Percentiles rank a stretch among this genome's conserved stretches.
Evolutionary conservation across 2,329 filamentous ascomycete genomes (phyloP).

Genomic region (Colletotrichum sp.): DNA sequence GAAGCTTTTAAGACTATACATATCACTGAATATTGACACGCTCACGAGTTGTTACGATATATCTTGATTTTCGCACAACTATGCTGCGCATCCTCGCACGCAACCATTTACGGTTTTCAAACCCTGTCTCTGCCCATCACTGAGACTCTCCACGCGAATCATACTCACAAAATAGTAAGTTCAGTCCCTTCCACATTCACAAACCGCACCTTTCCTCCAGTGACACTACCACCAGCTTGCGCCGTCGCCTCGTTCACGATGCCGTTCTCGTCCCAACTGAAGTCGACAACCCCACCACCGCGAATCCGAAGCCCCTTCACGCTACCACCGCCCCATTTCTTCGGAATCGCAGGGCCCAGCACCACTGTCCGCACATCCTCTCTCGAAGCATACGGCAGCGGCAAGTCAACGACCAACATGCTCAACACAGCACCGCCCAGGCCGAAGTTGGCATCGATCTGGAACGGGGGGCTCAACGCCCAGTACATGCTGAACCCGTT

Average conservation of each 20-base stretch:
- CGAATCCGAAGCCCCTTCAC: conserved; percentile 48
- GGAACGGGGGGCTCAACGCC: conserved; percentile 51
- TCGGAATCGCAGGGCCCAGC: conserved; percentile 52
- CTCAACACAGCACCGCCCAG: conserved; percentile 51
- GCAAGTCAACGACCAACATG: conserved; percentile 58
- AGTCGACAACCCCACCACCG: conserved; percentile 47
- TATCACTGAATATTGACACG: not conserved
- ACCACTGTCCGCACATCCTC: conserved; percentile 38
- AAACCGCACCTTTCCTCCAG: conserved; percentile 8
- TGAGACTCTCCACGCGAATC: not conserved
- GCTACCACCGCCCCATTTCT: conserved; percentile 45
- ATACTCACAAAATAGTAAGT: not conserved
- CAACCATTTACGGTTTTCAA: not conserved
- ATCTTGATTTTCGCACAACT: not conserved
- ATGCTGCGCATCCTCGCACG: not conserved
- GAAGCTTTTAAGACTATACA: not conserved
- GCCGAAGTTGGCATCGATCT: conserved; percentile 66
- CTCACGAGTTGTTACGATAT: not conserved
- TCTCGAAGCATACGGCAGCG: conserved; percentile 26
- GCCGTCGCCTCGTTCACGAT: conserved; percentile 30
- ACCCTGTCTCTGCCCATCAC: not conserved
- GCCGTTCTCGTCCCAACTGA: conserved; percentile 45
- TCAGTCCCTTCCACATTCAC: conserved; percentile 14
- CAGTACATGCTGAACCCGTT: conserved; percentile 59
- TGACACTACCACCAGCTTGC: not conserved